Percentiles rank a stretch among this genome's conserved stretches.
These are phyloP conservation scores for Acacia concinna DNA, from an alignment of 331 rosid genomes.

Conservation along the genomic window DNA sequence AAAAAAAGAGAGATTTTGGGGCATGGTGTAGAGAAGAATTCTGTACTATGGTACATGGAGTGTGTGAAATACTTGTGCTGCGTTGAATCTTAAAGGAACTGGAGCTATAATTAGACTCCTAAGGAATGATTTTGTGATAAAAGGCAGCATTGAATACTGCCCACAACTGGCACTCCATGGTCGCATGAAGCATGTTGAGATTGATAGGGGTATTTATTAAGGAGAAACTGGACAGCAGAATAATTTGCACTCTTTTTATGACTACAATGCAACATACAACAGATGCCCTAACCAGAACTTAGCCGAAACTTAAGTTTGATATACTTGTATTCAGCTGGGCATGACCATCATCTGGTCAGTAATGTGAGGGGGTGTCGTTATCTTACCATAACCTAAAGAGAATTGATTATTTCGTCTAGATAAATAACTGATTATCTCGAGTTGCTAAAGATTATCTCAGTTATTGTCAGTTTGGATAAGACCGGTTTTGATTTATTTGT, in stretches of 20 bases:
- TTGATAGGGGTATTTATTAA: background rate
- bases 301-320: background rate
- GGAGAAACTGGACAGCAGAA: background rate
- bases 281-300: background rate
- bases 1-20: background rate
- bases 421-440: background rate
- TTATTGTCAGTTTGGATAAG: background rate
- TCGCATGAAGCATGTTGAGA: background rate
- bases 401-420: background rate
- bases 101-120: background rate
- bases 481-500: background rate
- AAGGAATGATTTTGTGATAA: background rate
- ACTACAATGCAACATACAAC: background rate
- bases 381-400: background rate
- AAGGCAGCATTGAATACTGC: background rate
- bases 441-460: background rate
- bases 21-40: background rate
- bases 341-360: background rate
- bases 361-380: background rate
- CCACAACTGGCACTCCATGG: background rate
- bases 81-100: background rate
- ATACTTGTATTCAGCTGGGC: background rate
- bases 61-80: background rate
- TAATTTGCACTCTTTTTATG: background rate
- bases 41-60: background rate